Evolutionary conservation across 306 rosid species (phyloP).

Genomic region (Prosopis cineraria): DNA sequence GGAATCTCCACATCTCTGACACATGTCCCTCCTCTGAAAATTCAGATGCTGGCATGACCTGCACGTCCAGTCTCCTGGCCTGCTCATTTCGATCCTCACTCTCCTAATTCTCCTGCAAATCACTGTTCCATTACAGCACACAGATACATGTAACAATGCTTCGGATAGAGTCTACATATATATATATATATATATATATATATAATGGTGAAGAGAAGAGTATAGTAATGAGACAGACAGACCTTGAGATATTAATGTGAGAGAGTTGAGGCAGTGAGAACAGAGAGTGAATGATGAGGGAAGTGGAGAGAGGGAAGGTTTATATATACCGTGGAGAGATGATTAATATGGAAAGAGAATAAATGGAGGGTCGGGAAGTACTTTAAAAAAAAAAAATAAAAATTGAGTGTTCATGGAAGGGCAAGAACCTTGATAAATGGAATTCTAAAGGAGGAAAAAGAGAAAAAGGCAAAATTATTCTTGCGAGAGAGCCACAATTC

Average conservation of each 20-base stretch:
- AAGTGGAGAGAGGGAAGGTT: slow-evolving; percentile 35
- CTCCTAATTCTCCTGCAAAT: slow-evolving; percentile 15
- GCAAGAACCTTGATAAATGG: slow-evolving; percentile 66
- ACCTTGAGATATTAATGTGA: slow-evolving; percentile 31
- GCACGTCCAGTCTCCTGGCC: slow-evolving; percentile 84
- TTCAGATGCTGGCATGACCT: slow-evolving; percentile 77
- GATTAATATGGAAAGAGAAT: slow-evolving; percentile 50
- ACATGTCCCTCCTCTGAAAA: slow-evolving; percentile 72
- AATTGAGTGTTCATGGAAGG: slow-evolving; percentile 50
- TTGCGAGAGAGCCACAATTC: slow-evolving; percentile 41
- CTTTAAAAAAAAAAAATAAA: too few relatives aligned
- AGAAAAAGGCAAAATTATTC: slow-evolving; percentile 38
- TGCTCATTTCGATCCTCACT: slow-evolving; percentile 44
- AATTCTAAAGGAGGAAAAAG: slow-evolving; percentile 44
- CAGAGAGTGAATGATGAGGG: slow-evolving; percentile 43
- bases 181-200: background rate
- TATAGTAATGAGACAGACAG: background rate
- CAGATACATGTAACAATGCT: too few relatives aligned
- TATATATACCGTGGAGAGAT: slow-evolving; percentile 47
- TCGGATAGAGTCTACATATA: too few relatives aligned
- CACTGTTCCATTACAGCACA: background rate
- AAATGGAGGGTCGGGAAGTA: slow-evolving; percentile 56
- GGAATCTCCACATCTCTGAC: slow-evolving; percentile 72
- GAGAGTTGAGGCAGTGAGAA: background rate
- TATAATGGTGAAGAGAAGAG: background rate